Conservation (phyloP, 495 filamentous ascomycete species). For the Pseudotulostoma volvatum region DNA sequence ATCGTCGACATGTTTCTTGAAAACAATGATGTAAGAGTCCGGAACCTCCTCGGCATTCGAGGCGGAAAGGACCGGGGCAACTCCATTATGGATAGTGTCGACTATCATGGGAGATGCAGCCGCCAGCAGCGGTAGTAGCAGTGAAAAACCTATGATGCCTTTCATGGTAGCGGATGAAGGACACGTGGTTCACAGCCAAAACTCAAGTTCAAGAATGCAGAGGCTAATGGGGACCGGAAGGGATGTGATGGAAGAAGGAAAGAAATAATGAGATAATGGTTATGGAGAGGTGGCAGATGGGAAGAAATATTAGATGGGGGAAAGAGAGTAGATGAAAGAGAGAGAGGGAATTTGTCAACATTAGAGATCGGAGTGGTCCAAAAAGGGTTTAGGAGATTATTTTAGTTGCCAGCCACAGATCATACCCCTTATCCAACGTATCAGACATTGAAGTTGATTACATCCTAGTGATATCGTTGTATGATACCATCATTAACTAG, state of each 20-base stretch:
- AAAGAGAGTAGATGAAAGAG: constrained; percentile 22
- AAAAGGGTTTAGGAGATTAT: too few species aligned
- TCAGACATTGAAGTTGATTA: too few species aligned
- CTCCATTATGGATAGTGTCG: constrained; percentile 68
- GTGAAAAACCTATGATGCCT: constrained; percentile 44
- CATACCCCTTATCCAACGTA: too few species aligned
- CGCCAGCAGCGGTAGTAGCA: constrained; percentile 50
- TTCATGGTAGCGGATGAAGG: constrained; percentile 54
- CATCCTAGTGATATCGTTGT: too few species aligned
- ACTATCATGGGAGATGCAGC: constrained; percentile 62
- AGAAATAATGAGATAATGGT: constrained; percentile 10
- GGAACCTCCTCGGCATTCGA: constrained; percentile 58
- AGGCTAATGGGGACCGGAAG: constrained; percentile 17
- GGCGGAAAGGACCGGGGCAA: constrained; percentile 77
- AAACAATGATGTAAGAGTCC: constrained; percentile 92
- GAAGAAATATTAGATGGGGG: constrained; percentile 17
- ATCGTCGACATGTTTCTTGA: constrained; percentile 82
- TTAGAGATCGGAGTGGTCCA: too few species aligned
- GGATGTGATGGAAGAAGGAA: constrained; percentile 21
- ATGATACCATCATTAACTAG: too few species aligned
- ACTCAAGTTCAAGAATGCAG: constrained; percentile 5
- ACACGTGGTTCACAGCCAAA: constrained; percentile 2
- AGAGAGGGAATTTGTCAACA: too few species aligned
- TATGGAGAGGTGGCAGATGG: constrained; percentile 4
- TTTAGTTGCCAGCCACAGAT: too few species aligned